phyloP scores from a whole-genome alignment of 2,329 filamentous ascomycete genomes.

The Diaporthe capsici region DNA sequence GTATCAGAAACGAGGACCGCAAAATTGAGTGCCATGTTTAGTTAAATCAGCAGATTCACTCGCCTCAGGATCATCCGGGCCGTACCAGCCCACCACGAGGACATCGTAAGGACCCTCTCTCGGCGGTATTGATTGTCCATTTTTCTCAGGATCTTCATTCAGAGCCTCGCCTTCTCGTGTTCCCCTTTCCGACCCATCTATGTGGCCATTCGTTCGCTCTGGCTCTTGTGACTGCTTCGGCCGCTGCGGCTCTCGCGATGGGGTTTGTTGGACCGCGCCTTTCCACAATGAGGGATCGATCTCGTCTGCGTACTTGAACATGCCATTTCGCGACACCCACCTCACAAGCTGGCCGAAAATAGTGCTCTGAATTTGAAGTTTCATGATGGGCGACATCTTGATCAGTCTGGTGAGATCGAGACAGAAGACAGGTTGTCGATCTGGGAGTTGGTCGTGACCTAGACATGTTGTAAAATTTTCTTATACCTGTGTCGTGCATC shows the following conservation, averaged over 20 bases:
- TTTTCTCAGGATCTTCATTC: neutral
- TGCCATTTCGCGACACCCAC: neutral
- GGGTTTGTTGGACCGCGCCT: neutral
- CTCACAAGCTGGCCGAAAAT: neutral
- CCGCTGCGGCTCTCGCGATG: neutral
- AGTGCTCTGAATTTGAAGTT: neutral
- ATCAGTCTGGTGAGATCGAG: neutral
- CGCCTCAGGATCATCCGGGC: constrained; percentile 10
- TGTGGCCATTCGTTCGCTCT: no score
- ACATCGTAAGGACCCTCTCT: neutral
- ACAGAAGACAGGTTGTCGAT: neutral
- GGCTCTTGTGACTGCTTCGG: neutral
- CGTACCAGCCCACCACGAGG: constrained; percentile 12
- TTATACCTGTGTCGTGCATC: neutral
- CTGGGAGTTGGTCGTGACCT: neutral
- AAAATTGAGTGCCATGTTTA: no score
- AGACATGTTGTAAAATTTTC: neutral
- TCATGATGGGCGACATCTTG: neutral
- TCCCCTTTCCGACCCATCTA: neutral
- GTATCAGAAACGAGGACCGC: neutral
- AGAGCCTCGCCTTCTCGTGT: no score
- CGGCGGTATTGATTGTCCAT: no score
- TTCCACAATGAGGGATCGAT: neutral
- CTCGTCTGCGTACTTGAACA: neutral
- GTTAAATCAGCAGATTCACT: neutral